Evolutionary conservation across 495 filamentous ascomycete species (phyloP).

Genomic region (Daldinia bambusicola): DNA sequence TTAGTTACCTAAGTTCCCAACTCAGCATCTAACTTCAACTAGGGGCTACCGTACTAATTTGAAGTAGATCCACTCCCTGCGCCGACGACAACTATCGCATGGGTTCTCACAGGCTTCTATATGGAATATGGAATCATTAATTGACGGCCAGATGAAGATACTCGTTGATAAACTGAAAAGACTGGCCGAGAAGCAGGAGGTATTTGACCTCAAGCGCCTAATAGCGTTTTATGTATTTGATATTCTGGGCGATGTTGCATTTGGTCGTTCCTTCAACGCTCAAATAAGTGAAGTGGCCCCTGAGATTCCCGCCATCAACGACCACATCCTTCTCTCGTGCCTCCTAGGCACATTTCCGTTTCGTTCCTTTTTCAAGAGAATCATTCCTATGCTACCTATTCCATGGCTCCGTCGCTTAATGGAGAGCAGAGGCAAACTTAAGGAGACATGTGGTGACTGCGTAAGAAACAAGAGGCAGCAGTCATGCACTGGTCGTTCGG

Average conservation of each 20-base stretch:
- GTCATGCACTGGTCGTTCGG: neutral
- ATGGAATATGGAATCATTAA: constrained; percentile 7
- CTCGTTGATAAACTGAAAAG: neutral
- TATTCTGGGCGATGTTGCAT: neutral
- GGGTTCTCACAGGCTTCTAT: constrained; percentile 5
- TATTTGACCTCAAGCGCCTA: neutral
- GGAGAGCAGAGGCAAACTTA: neutral
- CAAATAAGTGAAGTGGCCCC: constrained; percentile 9
- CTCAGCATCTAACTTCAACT: neutral
- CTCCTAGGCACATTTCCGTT: constrained; percentile 10
- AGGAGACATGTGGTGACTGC: neutral
- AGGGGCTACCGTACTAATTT: neutral
- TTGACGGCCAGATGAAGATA: neutral
- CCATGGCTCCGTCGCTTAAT: neutral
- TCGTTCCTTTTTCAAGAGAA: neutral
- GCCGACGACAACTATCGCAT: constrained; percentile 5
- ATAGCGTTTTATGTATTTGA: constrained; percentile 6
- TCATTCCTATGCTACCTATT: neutral
- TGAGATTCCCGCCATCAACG: constrained; percentile 5
- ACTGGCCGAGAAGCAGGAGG: neutral
- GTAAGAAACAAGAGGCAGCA: neutral
- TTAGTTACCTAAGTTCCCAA: neutral
- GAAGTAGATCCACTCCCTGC: neutral
- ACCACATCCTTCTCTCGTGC: constrained; percentile 5
- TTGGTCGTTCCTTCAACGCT: constrained; percentile 6